These are phyloP conservation scores for Penicillium salamii DNA, from an alignment of 495 filamentous ascomycete genomes.

Conservation along the genomic window DNA sequence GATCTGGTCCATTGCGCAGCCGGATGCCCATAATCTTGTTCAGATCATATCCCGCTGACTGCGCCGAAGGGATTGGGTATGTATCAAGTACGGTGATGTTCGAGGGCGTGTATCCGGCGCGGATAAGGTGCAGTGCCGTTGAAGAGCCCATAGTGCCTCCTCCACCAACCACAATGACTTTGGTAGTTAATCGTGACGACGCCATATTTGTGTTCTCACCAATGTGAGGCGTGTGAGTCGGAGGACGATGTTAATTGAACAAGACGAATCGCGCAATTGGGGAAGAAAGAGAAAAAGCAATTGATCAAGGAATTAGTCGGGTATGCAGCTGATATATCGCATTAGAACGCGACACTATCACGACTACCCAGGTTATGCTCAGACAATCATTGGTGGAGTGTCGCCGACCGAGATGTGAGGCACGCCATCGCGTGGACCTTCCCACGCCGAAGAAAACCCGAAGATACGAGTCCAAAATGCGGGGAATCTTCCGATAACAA, in stretches of 20 bases:
- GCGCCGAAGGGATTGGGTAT: slow-evolving; percentile 39
- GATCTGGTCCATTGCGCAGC: slow-evolving; percentile 11
- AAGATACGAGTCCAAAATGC: slow-evolving; percentile 1
- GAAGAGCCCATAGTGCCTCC: slow-evolving; percentile 45
- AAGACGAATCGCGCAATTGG: neutral
- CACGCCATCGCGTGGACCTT: slow-evolving; percentile 21
- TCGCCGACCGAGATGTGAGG: neutral
- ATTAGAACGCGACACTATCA: no score
- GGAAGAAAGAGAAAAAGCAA: no score
- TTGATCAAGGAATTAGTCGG: no score
- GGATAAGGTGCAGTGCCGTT: slow-evolving; percentile 44
- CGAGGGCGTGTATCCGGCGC: slow-evolving; percentile 36
- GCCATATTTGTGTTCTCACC: slow-evolving; percentile 4
- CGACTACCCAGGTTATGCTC: no score
- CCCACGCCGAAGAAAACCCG: slow-evolving; percentile 10
- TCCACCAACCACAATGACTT: slow-evolving; percentile 18
- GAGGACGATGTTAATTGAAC: neutral
- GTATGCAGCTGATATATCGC: no score
- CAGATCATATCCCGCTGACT: slow-evolving; percentile 45
- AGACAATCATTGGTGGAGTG: no score
- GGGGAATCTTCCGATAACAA: slow-evolving; percentile 4
- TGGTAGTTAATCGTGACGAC: slow-evolving; percentile 8
- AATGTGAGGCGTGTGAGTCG: neutral
- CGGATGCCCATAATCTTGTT: slow-evolving; percentile 43
- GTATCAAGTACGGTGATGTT: slow-evolving; percentile 46